Conservation (phyloP, 805 yeast genomes). For the Metschnikowia anglica region DNA sequence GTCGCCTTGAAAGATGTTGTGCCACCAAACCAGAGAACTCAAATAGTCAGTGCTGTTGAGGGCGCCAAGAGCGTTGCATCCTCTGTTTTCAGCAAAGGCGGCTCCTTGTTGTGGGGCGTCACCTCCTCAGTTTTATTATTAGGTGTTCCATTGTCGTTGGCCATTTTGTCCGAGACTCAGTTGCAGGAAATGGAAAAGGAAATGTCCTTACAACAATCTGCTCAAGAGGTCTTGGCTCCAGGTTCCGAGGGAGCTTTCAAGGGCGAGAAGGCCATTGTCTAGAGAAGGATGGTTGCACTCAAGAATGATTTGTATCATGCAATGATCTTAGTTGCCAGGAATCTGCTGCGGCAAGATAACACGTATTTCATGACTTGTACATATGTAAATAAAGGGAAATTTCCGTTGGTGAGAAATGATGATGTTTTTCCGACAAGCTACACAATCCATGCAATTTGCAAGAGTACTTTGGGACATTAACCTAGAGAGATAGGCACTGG, state of each 20-base stretch:
- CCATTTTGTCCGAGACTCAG: slow-evolving; percentile 91
- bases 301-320: slow-evolving; percentile 13
- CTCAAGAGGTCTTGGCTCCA: slow-evolving; percentile 71
- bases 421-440: not conserved
- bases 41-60: slow-evolving; percentile 36
- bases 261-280: slow-evolving; percentile 31
- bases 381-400: slow-evolving; percentile 15
- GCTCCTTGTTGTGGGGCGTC: slow-evolving; percentile 78
- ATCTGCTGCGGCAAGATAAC: slow-evolving; percentile 4
- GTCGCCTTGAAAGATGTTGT: slow-evolving; percentile 89
- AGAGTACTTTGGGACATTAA: not conserved
- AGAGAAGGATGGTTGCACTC: slow-evolving; percentile 1
- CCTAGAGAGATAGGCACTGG: not conserved
- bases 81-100: slow-evolving; percentile 57
- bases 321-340: slow-evolving; percentile 1
- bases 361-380: slow-evolving; percentile 25
- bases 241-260: slow-evolving; percentile 53
- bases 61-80: slow-evolving; percentile 31
- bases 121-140: slow-evolving; percentile 80
- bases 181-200: slow-evolving; percentile 92
- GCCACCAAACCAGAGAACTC: slow-evolving; percentile 78
- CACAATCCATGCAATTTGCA: not conserved
- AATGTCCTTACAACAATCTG: slow-evolving; percentile 75
- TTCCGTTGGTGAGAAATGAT: slow-evolving; percentile 10
- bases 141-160: slow-evolving; percentile 90